Conservation (phyloP, 78 protist genomes). For the Anaeramoeba flamelloides region DNA sequence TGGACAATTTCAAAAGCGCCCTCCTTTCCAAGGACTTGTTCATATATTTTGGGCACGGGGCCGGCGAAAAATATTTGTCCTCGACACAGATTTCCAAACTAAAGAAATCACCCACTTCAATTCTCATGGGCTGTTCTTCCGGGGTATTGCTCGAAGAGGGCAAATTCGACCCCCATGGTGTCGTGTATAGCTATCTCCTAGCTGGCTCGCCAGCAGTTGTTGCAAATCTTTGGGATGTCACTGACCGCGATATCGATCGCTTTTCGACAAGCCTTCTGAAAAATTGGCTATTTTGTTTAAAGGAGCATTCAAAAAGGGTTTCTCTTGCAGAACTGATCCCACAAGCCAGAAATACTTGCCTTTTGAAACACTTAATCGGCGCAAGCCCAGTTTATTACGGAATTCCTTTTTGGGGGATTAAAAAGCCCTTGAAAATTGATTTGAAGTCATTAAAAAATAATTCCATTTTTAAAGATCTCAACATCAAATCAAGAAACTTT, state of each 20-base stretch:
- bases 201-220: slow-evolving; percentile 34
- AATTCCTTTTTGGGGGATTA: too few relatives aligned
- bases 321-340: neutral
- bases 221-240: slow-evolving; percentile 53
- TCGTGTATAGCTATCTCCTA: slow-evolving; percentile 20
- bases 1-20: slow-evolving; percentile 11
- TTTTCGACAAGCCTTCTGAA: neutral
- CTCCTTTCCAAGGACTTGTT: slow-evolving; percentile 20
- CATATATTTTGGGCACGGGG: slow-evolving; percentile 55
- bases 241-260: slow-evolving; percentile 11
- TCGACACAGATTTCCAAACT: slow-evolving; percentile 21
- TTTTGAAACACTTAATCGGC: neutral
- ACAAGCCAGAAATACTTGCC: neutral
- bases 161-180: slow-evolving; percentile 36
- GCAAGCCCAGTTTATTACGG: neutral
- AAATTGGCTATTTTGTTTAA: neutral
- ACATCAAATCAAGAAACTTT: too few relatives aligned
- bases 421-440: too few relatives aligned
- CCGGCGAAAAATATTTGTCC: slow-evolving; percentile 35
- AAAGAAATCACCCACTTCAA: slow-evolving; percentile 18
- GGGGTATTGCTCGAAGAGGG: slow-evolving; percentile 35
- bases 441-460: too few relatives aligned
- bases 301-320: neutral
- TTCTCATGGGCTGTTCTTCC: slow-evolving; percentile 46
- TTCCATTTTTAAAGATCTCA: too few relatives aligned